These are phyloP conservation scores for Acacia confusa DNA, from an alignment of 306 rosid species.

Conservation along the genomic window DNA sequence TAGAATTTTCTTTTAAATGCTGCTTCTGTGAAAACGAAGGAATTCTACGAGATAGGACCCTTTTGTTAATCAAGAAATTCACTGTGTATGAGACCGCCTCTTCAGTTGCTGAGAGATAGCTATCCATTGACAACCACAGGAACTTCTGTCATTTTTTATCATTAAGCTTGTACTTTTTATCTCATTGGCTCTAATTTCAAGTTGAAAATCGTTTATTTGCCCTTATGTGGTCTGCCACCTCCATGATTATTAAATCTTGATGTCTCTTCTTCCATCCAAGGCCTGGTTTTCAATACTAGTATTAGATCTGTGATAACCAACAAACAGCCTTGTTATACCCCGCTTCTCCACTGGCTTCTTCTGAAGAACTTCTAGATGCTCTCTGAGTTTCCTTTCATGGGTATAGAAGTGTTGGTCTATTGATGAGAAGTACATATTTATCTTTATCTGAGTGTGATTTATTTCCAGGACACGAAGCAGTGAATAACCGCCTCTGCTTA, in stretches of 20 bases:
- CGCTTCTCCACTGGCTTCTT: background rate
- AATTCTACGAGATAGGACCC: background rate
- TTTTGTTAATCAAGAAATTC: background rate
- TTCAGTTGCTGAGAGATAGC: background rate
- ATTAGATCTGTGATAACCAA: background rate
- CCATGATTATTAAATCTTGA: background rate
- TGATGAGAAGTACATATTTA: background rate
- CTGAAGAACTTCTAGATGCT: background rate
- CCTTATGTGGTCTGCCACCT: background rate
- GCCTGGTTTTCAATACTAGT: conserved; percentile 6
- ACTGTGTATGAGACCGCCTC: background rate
- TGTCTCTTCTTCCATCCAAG: conserved; percentile 6
- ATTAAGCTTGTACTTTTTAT: background rate
- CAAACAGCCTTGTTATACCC: background rate
- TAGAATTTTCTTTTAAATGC: background rate
- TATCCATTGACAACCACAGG: background rate
- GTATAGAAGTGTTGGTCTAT: background rate
- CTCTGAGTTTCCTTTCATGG: background rate
- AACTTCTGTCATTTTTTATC: background rate
- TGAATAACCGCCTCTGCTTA: background rate
- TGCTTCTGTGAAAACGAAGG: background rate
- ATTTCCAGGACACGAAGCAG: background rate
- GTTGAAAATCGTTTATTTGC: background rate
- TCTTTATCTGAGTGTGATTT: background rate
- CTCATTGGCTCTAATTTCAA: background rate